phyloP scores from a whole-genome alignment of 176 grass and related monocot species.

The Aegilops speltoides region DNA sequence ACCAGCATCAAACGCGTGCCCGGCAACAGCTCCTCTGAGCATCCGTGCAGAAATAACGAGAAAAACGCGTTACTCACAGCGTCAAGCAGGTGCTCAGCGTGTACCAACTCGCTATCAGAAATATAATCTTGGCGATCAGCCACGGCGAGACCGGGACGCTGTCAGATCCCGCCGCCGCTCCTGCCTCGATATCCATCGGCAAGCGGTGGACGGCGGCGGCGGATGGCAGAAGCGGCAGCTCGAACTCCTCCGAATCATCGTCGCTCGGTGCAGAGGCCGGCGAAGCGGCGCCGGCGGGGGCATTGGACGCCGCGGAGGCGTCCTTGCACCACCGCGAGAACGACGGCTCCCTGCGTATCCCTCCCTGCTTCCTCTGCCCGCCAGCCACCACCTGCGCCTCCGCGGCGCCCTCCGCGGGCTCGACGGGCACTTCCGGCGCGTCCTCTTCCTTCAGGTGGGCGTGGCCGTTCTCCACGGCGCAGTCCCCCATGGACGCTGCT shows the following conservation, averaged over 20 bases:
- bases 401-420: slow-evolving; percentile 8
- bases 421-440: neutral
- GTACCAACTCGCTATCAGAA: slow-evolving; percentile 84
- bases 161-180: slow-evolving; percentile 36
- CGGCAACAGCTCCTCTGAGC: neutral
- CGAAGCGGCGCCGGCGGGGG: slow-evolving; percentile 17
- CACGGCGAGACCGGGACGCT: slow-evolving; percentile 46
- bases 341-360: slow-evolving; percentile 82
- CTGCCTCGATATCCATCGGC: slow-evolving; percentile 67
- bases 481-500: slow-evolving; percentile 57
- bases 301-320: slow-evolving; percentile 18
- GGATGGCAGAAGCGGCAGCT: slow-evolving; percentile 61
- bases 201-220: slow-evolving; percentile 21
- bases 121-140: slow-evolving; percentile 67
- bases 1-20: slow-evolving; percentile 30
- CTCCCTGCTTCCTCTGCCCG: slow-evolving; percentile 33
- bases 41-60: slow-evolving; percentile 14
- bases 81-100: slow-evolving; percentile 91
- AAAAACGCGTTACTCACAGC: slow-evolving; percentile 62
- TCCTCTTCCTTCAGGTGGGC: slow-evolving; percentile 23
- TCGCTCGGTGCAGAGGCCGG: slow-evolving; percentile 31
- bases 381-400: slow-evolving; percentile 21
- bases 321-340: slow-evolving; percentile 94
- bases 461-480: slow-evolving; percentile 37
- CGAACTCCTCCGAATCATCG: slow-evolving; percentile 70